These are phyloP conservation scores for Penicillium coprophilum DNA, from an alignment of 495 filamentous ascomycete species.

Conservation along the genomic window DNA sequence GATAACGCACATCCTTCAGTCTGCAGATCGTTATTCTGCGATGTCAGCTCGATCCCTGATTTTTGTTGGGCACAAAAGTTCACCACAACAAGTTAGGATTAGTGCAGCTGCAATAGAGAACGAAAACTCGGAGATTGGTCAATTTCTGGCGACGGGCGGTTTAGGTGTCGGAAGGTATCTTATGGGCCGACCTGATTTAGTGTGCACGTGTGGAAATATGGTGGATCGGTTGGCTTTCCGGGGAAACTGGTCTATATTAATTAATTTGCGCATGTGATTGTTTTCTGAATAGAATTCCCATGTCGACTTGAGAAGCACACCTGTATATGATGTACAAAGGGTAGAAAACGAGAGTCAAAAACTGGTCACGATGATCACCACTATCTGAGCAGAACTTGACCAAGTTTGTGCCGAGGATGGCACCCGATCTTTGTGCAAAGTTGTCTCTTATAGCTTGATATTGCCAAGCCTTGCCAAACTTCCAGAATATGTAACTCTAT, in stretches of 20 bases:
- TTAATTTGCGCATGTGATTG: not conserved
- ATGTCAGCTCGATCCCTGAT: not conserved
- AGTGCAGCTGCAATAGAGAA: not conserved
- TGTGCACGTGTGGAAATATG: constrained; percentile 1
- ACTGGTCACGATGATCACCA: not conserved
- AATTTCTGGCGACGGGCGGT: not conserved
- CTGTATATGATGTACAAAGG: no score
- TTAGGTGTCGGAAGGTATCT: not conserved
- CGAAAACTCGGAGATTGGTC: constrained; percentile 1
- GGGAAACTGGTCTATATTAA: not conserved
- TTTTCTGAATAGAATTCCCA: not conserved
- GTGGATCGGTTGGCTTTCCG: not conserved
- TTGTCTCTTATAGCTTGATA: not conserved
- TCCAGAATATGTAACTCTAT: not conserved
- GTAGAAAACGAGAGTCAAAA: not conserved
- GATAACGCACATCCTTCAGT: not conserved
- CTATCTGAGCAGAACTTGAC: not conserved
- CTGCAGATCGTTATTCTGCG: not conserved
- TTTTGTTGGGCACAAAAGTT: not conserved
- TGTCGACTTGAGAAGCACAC: not conserved
- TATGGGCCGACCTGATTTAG: not conserved
- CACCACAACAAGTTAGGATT: not conserved
- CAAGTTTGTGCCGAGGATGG: not conserved
- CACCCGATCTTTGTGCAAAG: not conserved
- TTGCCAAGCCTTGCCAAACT: not conserved